Evolutionary conservation across 768 basidiomycete species (phyloP), one percentile per base, ranked within the genome.

Genomic region (Trametes villosa): DNA sequence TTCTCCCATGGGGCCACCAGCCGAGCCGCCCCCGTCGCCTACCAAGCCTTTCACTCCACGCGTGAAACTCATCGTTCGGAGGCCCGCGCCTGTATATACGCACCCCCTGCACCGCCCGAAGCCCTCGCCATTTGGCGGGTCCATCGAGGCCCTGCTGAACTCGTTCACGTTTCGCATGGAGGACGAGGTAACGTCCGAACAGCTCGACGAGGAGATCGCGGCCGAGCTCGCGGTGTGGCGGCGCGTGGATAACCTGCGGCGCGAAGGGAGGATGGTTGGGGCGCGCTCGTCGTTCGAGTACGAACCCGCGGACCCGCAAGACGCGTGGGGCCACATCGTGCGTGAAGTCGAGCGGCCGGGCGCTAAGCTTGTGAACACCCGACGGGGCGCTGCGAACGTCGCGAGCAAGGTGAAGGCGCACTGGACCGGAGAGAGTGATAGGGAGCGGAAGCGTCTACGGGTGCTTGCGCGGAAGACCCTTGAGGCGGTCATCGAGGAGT

Each of bases 351-450:
- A 74, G 8, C 59, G 71, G 9, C 78, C 65, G 15, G 53, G 53
- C 1, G n/a, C 53, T 18, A 54, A 46, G 53, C n/a, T 63, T 11
- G 51, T 64, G 4, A 60, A 63, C 64, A 83, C 69, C 72, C 81
- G 61, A 72, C 79, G 74, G 70, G 76, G 63, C 69, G 87, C 79
- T n/a, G 74, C 74, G 22, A 75, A 79, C 62, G 81, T 94, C 57
- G 88, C 91, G 3, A 78, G 76, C 33, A 84, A 84, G 65, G 74
- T 98, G 18, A 82, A 85, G 63, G 81, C 74, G 22, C 89, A 96
- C 71, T 97, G 92, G 85, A 92, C 91, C 65, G 78, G 76, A 30
- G 87, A 86, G 56, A 87, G 88, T 30, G 84, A 79, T 69, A 81
- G 81, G 18, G 89, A 92, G 66, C 90, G 93, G 76, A 84, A 82